phyloP scores from a whole-genome alignment of 208 protist genomes.

The Acanthamoeba triangularis region DNA sequence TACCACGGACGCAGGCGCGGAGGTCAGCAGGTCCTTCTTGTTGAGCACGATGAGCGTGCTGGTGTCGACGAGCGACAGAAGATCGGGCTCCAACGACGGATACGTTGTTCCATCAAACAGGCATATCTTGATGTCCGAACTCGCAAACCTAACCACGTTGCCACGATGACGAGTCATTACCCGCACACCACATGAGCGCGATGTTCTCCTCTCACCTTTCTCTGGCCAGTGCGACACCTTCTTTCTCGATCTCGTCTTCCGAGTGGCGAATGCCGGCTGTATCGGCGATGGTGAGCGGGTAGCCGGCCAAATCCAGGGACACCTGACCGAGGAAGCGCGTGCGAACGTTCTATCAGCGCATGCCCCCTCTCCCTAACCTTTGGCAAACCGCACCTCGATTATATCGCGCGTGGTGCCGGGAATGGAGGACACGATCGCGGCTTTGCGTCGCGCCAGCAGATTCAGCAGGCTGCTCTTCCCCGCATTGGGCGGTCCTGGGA shows the following conservation, averaged over 20 bases:
- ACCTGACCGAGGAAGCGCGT: too few species aligned
- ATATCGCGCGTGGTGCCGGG: slow-evolving; percentile 92
- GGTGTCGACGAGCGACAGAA: slow-evolving; percentile 1
- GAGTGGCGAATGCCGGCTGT: slow-evolving; percentile 89
- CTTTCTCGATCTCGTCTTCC: slow-evolving; percentile 85
- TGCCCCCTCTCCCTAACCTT: too few species aligned
- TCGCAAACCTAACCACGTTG: background rate
- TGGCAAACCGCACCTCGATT: too few species aligned
- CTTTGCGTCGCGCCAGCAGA: slow-evolving; percentile 84
- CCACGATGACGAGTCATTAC: too few species aligned
- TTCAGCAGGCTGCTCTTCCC: slow-evolving; percentile 93
- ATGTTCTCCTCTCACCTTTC: slow-evolving; percentile 69
- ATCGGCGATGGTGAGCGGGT: slow-evolving; percentile 87
- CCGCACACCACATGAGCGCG: background rate
- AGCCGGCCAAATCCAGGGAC: slow-evolving; percentile 88
- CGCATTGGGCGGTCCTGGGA: slow-evolving; percentile 89
- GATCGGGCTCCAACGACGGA: background rate
- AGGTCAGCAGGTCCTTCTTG: background rate
- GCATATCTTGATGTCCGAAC: slow-evolving; percentile 62
- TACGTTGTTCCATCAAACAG: slow-evolving; percentile 40
- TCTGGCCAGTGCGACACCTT: slow-evolving; percentile 85
- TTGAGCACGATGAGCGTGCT: slow-evolving; percentile 37
- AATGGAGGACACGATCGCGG: slow-evolving; percentile 91
- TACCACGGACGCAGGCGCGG: background rate
- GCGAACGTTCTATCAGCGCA: too few species aligned